A percentile compares a stretch with the other conserved stretches of the same genome.
Conservation (phyloP, 2,329 filamentous ascomycete genomes). For the Cercospora sp. region DNA sequence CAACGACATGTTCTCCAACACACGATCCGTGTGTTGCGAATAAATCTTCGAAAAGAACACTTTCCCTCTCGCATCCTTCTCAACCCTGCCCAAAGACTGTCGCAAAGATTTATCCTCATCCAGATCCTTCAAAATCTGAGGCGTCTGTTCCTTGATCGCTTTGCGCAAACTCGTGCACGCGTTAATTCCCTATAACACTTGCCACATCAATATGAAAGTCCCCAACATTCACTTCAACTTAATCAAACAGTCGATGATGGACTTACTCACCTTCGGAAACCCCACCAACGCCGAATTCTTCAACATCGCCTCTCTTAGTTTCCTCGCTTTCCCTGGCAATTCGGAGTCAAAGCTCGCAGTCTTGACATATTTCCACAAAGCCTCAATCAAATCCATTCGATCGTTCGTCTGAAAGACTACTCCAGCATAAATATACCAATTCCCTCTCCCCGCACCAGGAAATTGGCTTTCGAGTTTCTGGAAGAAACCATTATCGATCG, state of each 20-base stretch:
- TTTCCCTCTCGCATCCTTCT: conserved; percentile 25
- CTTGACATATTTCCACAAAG: conserved; percentile 18
- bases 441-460: conserved; percentile 12
- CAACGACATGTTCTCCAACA: conserved; percentile 26
- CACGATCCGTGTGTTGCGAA: conserved; percentile 26
- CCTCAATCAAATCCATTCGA: conserved; percentile 23
- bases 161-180: conserved; percentile 23
- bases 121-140: conserved; percentile 15
- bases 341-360: conserved; percentile 10
- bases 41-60: conserved; percentile 27
- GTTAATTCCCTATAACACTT: conserved; percentile 23
- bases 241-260: not conserved
- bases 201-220: not conserved
- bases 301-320: conserved; percentile 23
- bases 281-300: conserved; percentile 26
- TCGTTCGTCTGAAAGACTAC: conserved; percentile 26
- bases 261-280: conserved; percentile 21
- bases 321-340: conserved; percentile 19
- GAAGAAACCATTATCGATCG: conserved; percentile 22
- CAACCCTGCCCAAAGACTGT: conserved; percentile 14
- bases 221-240: not conserved
- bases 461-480: conserved; percentile 20
- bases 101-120: conserved; percentile 24
- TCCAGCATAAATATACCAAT: conserved; percentile 25
- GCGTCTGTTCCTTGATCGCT: conserved; percentile 14